phyloP scores from a whole-genome alignment of 75 land plant species.

The Pinus tabuliformis region DNA sequence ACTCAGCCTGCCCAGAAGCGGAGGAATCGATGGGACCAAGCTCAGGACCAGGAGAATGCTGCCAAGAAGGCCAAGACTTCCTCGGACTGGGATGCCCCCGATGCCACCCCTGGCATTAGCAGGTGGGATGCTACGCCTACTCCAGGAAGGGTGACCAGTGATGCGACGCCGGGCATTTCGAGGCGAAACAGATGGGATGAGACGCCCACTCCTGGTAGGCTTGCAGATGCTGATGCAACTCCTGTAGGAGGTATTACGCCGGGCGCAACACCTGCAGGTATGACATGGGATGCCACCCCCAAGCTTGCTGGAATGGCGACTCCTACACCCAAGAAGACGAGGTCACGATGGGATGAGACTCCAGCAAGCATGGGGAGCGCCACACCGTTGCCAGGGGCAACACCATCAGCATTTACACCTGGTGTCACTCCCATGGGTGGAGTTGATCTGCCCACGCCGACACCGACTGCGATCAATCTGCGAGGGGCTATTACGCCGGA shows the following conservation, averaged over 20 bases:
- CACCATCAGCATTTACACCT: conserved; percentile 80
- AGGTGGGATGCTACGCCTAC: conserved; percentile 98
- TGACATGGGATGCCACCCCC: conserved; percentile 98
- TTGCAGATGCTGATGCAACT: conserved; percentile 76
- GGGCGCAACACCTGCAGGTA: conserved; percentile 95
- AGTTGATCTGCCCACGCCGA: conserved; percentile 88
- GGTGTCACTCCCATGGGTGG: conserved; percentile 95
- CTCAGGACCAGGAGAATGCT: conserved; percentile 50
- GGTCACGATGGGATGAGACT: conserved; percentile 99
- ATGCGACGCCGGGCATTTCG: conserved; percentile 72
- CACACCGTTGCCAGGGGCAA: conserved; percentile 76
- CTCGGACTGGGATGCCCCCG: conserved; percentile 94
- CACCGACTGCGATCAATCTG: conserved; percentile 69
- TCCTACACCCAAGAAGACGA: conserved; percentile 91
- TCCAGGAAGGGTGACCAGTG: conserved; percentile 73
- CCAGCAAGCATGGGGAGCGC: conserved; percentile 95
- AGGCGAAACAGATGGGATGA: conserved; percentile 97
- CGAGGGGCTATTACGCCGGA: conserved; percentile 85
- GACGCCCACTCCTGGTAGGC: conserved; percentile 85
- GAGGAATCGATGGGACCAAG: conserved; percentile 96
- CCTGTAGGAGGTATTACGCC: conserved; percentile 84
- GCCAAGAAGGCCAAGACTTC: conserved; percentile 54
- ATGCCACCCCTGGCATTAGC: conserved; percentile 85
- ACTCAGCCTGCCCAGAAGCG: conserved; percentile 52
- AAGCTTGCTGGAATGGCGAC: conserved; percentile 65